Conservation (phyloP, 805 yeast species). For the Wickerhamomyces strasburgensis region DNA sequence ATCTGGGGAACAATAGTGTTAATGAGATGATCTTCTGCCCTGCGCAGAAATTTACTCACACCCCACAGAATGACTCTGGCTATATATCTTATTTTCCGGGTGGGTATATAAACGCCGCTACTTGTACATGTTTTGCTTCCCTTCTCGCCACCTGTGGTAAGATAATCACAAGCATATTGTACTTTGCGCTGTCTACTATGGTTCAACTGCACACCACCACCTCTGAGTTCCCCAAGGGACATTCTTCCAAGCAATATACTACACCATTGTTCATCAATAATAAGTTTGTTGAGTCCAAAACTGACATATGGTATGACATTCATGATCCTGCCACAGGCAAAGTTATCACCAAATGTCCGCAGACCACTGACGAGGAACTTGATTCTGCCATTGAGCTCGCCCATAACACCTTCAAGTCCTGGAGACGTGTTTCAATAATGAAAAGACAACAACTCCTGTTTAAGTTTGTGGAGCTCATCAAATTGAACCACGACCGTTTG, state of each 20-base stretch:
- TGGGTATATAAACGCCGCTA: too few relatives aligned
- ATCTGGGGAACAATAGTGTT: too few relatives aligned
- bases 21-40: too few relatives aligned
- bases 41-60: too few relatives aligned
- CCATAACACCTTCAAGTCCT: conserved; percentile 47
- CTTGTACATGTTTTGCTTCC: too few relatives aligned
- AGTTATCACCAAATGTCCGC: conserved; percentile 65
- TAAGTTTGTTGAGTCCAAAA: conserved; percentile 38
- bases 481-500: conserved; percentile 61
- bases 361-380: conserved; percentile 58
- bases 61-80: too few relatives aligned
- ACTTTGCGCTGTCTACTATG: neutral
- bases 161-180: too few relatives aligned
- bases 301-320: conserved; percentile 57
- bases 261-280: conserved; percentile 48
- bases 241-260: conserved; percentile 31
- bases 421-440: conserved; percentile 36
- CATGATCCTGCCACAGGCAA: conserved; percentile 70
- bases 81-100: too few relatives aligned
- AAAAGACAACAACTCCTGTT: conserved; percentile 60
- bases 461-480: conserved; percentile 59
- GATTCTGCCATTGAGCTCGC: conserved; percentile 62
- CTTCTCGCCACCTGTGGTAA: too few relatives aligned
- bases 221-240: conserved; percentile 37
- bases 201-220: conserved; percentile 32